Evolutionary conservation across 306 rosid species (phyloP).

Genomic region (Corylus avellana): DNA sequence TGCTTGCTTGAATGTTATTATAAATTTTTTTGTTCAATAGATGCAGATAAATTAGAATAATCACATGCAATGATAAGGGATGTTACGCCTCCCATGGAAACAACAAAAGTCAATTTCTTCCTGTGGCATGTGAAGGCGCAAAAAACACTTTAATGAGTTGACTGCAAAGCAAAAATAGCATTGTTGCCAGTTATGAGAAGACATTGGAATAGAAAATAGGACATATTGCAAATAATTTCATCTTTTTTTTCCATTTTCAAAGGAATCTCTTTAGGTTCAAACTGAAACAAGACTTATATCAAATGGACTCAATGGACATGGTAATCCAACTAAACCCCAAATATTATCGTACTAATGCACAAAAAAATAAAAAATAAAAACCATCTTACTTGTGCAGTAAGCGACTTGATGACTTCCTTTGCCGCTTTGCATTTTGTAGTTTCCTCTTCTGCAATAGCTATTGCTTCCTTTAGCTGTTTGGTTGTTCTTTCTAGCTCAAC

Average conservation of each 20-base stretch:
- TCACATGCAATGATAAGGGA: neutral
- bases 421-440: constrained; percentile 90
- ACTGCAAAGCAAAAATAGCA: neutral
- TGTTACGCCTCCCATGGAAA: neutral
- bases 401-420: constrained; percentile 97
- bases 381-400: constrained; percentile 85
- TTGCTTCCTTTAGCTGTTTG: constrained; percentile 92
- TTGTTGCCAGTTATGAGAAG: neutral
- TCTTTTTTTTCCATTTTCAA: neutral
- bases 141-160: neutral
- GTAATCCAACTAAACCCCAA: constrained; percentile 1
- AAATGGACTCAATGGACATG: neutral
- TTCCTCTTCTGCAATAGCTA: constrained; percentile 87
- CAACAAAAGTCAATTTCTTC: neutral
- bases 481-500: constrained; percentile 87
- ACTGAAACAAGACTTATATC: neutral
- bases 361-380: constrained; percentile 8
- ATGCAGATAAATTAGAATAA: neutral
- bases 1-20: neutral
- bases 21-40: neutral
- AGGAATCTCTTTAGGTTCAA: neutral
- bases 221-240: neutral
- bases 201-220: neutral
- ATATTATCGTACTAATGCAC: neutral
- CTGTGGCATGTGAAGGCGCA: neutral